phyloP scores from a whole-genome alignment of 2,329 filamentous ascomycete species.

The Pyrenophora seminiperda region DNA sequence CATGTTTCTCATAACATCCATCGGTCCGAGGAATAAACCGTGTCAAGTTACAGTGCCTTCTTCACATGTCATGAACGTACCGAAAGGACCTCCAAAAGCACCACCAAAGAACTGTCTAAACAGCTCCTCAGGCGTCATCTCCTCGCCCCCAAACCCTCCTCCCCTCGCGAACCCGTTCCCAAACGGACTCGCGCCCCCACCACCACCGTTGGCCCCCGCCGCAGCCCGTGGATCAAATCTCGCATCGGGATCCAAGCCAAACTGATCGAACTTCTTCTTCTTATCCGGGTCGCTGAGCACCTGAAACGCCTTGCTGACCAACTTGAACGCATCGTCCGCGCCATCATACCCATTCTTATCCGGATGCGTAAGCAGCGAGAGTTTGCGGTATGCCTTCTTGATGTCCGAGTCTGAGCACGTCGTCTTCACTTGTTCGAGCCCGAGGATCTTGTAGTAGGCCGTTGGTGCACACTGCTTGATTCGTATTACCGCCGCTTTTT shows the following conservation, averaged over 20 bases:
- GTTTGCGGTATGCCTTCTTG: conserved; percentile 96
- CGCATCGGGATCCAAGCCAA: conserved; percentile 89
- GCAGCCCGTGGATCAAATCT: conserved; percentile 72
- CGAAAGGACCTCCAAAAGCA: conserved; percentile 68
- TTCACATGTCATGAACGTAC: conserved; percentile 49
- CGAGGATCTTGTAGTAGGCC: conserved; percentile 94
- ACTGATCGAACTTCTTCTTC: conserved; percentile 83
- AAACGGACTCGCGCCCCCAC: conserved; percentile 65
- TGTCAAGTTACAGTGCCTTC: not conserved
- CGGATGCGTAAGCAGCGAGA: conserved; percentile 91
- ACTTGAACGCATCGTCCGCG: conserved; percentile 97
- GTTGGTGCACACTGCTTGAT: conserved; percentile 84
- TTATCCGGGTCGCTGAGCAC: conserved; percentile 93
- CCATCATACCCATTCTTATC: conserved; percentile 98
- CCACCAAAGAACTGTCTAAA: conserved; percentile 97
- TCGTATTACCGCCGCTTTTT: conserved; percentile 87
- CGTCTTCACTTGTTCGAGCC: conserved; percentile 67
- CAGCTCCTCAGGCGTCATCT: conserved; percentile 94
- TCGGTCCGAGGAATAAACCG: not conserved
- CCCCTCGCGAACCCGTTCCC: conserved; percentile 60
- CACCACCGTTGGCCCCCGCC: conserved; percentile 37
- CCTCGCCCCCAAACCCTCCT: conserved; percentile 82
- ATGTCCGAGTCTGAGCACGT: conserved; percentile 81
- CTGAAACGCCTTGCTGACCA: conserved; percentile 93
- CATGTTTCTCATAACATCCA: not conserved